These are phyloP conservation scores for Monilinia aucupariae DNA, from an alignment of 2,329 filamentous ascomycete genomes.

Conservation along the genomic window DNA sequence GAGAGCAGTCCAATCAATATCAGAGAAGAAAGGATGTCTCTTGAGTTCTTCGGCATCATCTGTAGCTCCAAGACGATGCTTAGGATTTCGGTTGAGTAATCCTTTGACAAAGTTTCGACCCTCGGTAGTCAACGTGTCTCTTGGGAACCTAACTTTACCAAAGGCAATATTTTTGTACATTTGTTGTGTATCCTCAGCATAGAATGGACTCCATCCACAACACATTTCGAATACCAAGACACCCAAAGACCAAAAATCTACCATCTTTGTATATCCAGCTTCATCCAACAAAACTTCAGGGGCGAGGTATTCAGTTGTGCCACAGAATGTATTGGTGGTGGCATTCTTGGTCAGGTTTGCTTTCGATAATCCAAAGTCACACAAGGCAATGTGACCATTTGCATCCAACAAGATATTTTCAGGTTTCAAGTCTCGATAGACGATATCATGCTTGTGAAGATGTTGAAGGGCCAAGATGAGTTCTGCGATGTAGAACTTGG, in stretches of 20 bases:
- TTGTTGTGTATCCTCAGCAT: constrained; percentile 97
- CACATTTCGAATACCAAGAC: constrained; percentile 99
- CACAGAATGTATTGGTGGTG: constrained; percentile 98
- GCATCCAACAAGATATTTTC: constrained; percentile 97
- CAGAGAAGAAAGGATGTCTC: constrained; percentile 86
- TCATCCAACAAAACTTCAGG: constrained; percentile 94
- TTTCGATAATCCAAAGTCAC: constrained; percentile 96
- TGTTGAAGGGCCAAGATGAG: constrained; percentile 93
- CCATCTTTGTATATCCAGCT: constrained; percentile 98
- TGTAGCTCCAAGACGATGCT: constrained; percentile 85
- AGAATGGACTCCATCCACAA: constrained; percentile 98
- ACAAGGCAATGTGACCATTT: constrained; percentile 95
- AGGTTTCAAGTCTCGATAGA: constrained; percentile 94
- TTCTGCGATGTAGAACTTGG: constrained; percentile 98
- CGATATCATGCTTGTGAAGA: constrained; percentile 93
- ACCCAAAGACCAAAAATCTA: constrained; percentile 97
- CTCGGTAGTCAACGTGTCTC: constrained; percentile 89
- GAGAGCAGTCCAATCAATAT: constrained; percentile 87
- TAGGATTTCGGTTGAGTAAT: constrained; percentile 91
- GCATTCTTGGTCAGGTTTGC: constrained; percentile 95
- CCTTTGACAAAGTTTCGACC: constrained; percentile 98
- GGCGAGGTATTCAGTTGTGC: constrained; percentile 94
- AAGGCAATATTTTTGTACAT: constrained; percentile 99
- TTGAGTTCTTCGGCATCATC: constrained; percentile 92
- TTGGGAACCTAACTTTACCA: constrained; percentile 92